Percentiles rank a stretch among this genome's conserved stretches.
These are phyloP conservation scores for Linaria vulgaris DNA, from an alignment of 257 asterid species.

Conservation along the genomic window DNA sequence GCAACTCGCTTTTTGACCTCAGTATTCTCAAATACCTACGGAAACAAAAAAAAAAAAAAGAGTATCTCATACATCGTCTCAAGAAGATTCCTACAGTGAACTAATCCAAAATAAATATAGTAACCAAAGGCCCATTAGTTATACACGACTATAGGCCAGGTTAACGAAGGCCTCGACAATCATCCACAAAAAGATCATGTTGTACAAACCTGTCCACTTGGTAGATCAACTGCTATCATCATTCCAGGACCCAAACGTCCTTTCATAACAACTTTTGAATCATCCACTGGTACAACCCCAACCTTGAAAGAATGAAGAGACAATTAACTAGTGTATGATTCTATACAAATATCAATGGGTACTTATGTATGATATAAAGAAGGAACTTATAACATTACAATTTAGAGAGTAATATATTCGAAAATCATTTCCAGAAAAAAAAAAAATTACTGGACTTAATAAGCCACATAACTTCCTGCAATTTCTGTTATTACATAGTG, in stretches of 20 bases:
- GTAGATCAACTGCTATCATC: constrained; percentile 94
- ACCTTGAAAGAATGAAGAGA: constrained; percentile 53
- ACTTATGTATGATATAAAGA: not conserved
- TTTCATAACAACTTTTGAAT: constrained; percentile 88
- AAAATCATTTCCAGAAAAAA: constrained; percentile 22
- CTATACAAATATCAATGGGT: constrained; percentile 10
- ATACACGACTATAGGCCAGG: constrained; percentile 5
- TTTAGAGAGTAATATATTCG: not conserved
- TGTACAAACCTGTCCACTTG: constrained; percentile 79
- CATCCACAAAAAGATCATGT: constrained; percentile 20
- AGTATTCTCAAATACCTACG: constrained; percentile 87
- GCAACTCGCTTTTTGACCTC: constrained; percentile 95
- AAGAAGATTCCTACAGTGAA: constrained; percentile 10
- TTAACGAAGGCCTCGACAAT: not conserved
- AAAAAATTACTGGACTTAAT: constrained; percentile 8
- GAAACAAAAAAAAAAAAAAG: constrained; percentile 20
- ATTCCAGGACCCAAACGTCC: constrained; percentile 99
- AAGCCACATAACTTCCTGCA: constrained; percentile 2
- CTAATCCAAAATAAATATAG: constrained; percentile 14
- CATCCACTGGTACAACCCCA: constrained; percentile 92
- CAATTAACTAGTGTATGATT: constrained; percentile 19
- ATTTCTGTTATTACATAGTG: not conserved
- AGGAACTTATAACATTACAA: not conserved
- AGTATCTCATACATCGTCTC: constrained; percentile 19
- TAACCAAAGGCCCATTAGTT: not conserved